These are phyloP conservation scores for Kwoniella shivajii DNA, from an alignment of 1,284 basidiomycete genomes.

Conservation along the genomic window DNA sequence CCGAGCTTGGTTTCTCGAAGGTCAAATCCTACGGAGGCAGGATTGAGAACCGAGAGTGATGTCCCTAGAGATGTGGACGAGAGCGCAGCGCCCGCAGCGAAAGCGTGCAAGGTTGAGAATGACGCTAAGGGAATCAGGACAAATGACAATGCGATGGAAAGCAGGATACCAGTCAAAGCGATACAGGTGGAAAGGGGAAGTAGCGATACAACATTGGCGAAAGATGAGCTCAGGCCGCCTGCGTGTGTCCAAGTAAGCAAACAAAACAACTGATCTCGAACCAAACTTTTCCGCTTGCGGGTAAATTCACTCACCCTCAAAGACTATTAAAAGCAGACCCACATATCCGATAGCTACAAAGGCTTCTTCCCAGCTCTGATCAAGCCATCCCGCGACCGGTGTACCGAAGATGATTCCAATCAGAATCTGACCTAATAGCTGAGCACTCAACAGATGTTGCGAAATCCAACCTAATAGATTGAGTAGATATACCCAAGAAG, in stretches of 20 bases:
- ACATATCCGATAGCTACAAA: constrained; percentile 59
- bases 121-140: constrained; percentile 55
- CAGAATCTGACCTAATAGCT: constrained; percentile 57
- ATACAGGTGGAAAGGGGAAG: constrained; percentile 56
- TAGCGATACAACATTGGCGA: constrained; percentile 53
- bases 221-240: constrained; percentile 58
- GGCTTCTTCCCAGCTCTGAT: constrained; percentile 54
- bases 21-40: constrained; percentile 34
- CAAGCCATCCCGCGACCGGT: constrained; percentile 57
- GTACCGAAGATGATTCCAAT: constrained; percentile 59
- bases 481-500: constrained; percentile 54
- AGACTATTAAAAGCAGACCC: constrained; percentile 61
- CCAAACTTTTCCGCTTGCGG: too few species aligned
- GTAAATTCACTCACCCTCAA: constrained; percentile 58
- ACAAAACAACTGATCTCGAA: not conserved
- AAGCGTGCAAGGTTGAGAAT: constrained; percentile 56
- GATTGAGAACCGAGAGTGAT: constrained; percentile 58
- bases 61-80: constrained; percentile 63
- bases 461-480: constrained; percentile 45
- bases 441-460: constrained; percentile 44
- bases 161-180: constrained; percentile 57
- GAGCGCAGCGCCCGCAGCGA: constrained; percentile 60
- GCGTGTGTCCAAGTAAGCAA: not conserved
- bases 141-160: constrained; percentile 58
- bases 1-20: constrained; percentile 58